phyloP scores from a whole-genome alignment of 2,329 filamentous ascomycete species.

The Fusarium keratoplasticum region DNA sequence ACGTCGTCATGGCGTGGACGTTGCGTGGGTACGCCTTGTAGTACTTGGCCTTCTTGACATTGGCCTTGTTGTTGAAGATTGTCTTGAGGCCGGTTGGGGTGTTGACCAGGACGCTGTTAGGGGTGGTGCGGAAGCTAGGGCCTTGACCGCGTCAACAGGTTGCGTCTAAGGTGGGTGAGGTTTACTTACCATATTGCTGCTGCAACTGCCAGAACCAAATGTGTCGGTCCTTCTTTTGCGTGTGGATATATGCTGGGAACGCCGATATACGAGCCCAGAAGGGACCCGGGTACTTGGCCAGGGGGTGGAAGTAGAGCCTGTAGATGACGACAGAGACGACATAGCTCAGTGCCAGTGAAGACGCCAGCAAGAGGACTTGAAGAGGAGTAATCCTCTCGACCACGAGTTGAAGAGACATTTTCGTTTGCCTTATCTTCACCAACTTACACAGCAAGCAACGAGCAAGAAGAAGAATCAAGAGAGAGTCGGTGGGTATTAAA shows the following conservation, averaged over 20 bases:
- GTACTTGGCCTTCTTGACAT: constrained; percentile 36
- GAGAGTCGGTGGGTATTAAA: neutral
- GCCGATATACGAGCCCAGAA: constrained; percentile 62
- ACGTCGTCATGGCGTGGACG: constrained; percentile 28
- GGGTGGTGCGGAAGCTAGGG: constrained; percentile 30
- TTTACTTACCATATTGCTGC: constrained; percentile 23
- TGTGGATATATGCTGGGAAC: constrained; percentile 36
- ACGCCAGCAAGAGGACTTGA: neutral
- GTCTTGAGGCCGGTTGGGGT: constrained; percentile 27
- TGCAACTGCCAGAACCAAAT: constrained; percentile 34
- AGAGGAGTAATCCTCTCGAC: neutral
- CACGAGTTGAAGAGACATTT: neutral
- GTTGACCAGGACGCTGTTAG: constrained; percentile 34
- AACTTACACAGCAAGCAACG: neutral
- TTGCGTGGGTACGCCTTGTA: constrained; percentile 35
- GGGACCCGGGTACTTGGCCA: constrained; percentile 64
- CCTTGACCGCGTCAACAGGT: constrained; percentile 4
- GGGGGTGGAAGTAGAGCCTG: constrained; percentile 60
- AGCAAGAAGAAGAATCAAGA: neutral
- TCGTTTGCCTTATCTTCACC: neutral
- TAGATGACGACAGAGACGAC: constrained; percentile 6
- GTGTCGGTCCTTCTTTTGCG: constrained; percentile 30
- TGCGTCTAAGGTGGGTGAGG: neutral
- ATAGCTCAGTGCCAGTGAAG: neutral
- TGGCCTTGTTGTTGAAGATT: constrained; percentile 38